These are phyloP conservation scores for Schoenoplectus triqueter DNA, from an alignment of 202 grass and related monocot genomes.

Conservation along the genomic window DNA sequence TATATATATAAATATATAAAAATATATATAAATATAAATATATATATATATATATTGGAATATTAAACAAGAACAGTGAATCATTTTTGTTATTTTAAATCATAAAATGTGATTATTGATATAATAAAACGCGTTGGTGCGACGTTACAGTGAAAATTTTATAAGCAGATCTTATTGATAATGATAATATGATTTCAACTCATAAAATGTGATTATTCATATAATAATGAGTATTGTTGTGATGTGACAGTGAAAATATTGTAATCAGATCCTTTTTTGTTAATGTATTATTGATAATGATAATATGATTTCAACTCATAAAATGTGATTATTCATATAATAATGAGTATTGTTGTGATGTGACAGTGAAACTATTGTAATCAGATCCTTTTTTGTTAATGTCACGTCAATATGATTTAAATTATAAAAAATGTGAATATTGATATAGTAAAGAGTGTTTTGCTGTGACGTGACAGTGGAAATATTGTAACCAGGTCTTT, in stretches of 20 bases:
- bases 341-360: neutral
- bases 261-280: neutral
- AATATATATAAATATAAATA: no score
- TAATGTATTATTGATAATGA: neutral
- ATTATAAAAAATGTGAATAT: no score
- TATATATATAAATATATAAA: no score
- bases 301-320: neutral
- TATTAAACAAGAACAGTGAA: neutral
- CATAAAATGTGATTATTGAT: neutral
- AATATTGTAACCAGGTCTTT: no score
- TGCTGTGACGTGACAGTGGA: neutral
- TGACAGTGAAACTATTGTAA: neutral
- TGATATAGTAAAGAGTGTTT: neutral
- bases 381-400: neutral
- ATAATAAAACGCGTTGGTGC: neutral
- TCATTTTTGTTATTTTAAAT: neutral
- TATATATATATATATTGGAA: no score
- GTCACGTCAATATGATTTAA: no score
- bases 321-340: neutral
- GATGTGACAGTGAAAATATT: neutral
- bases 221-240: neutral
- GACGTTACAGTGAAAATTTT: neutral
- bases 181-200: neutral
- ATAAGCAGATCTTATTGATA: neutral
- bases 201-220: neutral